These are phyloP conservation scores for Arachnomyces sp. DNA, from an alignment of 2,329 filamentous ascomycete species.

Conservation along the genomic window DNA sequence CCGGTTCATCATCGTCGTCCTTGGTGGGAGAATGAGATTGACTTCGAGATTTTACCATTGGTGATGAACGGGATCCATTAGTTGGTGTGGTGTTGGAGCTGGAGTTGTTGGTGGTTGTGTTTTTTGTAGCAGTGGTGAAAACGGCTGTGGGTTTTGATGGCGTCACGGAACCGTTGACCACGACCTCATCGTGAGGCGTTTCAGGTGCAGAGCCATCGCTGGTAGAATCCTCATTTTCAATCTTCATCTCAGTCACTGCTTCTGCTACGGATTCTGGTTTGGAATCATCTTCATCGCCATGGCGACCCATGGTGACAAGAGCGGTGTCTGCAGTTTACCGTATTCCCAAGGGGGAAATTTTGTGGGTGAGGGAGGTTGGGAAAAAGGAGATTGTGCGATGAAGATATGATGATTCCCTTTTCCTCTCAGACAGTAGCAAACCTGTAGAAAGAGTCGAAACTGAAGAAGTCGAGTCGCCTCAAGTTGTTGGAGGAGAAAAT, in stretches of 20 bases:
- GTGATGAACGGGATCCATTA: constrained; percentile 5
- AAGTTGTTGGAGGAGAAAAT: too few relatives aligned
- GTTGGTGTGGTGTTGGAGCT: too few relatives aligned
- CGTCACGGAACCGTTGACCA: constrained; percentile 7
- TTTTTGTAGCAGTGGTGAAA: constrained; percentile 8
- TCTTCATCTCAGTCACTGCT: constrained; percentile 31
- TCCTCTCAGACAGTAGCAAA: too few relatives aligned
- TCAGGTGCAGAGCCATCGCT: constrained; percentile 11
- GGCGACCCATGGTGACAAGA: constrained; percentile 36
- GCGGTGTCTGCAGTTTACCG: constrained; percentile 14
- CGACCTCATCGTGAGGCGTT: constrained; percentile 11
- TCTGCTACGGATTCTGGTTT: constrained; percentile 27
- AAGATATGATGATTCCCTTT: too few relatives aligned
- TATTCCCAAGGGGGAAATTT: too few relatives aligned
- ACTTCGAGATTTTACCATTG: constrained; percentile 18
- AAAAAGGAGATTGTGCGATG: too few relatives aligned
- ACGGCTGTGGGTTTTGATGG: constrained; percentile 1
- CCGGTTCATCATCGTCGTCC: constrained; percentile 34
- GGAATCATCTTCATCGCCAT: constrained; percentile 29
- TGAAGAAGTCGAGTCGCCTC: too few relatives aligned
- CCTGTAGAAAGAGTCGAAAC: too few relatives aligned
- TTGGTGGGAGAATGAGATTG: constrained; percentile 21
- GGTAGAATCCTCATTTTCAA: constrained; percentile 20
- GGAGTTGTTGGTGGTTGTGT: constrained; percentile 11
- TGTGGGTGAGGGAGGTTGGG: too few relatives aligned